Conservation (phyloP, 495 filamentous ascomycete genomes). For the Lasiosphaeria miniovina region DNA sequence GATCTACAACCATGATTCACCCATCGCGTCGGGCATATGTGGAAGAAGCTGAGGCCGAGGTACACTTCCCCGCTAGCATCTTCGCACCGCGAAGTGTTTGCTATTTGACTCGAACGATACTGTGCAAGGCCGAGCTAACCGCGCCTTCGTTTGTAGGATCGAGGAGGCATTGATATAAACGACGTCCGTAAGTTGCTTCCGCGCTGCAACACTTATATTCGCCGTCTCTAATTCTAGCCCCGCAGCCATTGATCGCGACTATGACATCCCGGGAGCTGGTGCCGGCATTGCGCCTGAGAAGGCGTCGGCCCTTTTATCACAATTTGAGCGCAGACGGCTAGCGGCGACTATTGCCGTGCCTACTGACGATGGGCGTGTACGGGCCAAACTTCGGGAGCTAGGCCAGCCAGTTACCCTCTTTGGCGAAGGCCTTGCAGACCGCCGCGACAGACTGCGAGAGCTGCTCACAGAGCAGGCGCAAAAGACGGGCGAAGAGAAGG, state of each 20-base stretch:
- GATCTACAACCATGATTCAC: conserved; percentile 62
- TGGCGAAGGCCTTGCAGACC: conserved; percentile 82
- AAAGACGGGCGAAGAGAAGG: conserved; percentile 48
- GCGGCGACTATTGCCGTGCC: conserved; percentile 92
- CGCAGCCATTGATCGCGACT: conserved; percentile 78
- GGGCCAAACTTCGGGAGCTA: conserved; percentile 72
- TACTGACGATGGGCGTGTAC: conserved; percentile 88
- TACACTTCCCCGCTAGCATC: conserved; percentile 43
- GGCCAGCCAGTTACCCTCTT: conserved; percentile 94
- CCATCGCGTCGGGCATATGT: conserved; percentile 93
- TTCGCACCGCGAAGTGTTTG: conserved; percentile 23
- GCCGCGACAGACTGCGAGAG: conserved; percentile 82
- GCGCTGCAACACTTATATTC: not conserved
- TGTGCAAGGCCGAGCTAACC: conserved; percentile 34
- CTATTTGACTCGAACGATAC: conserved; percentile 31
- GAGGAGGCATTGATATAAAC: conserved; percentile 73
- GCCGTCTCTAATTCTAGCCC: conserved; percentile 7
- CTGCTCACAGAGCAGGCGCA: conserved; percentile 74
- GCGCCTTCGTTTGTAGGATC: conserved; percentile 39
- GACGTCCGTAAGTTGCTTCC: conserved; percentile 65
- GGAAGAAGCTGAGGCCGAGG: conserved; percentile 75
- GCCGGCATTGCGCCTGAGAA: conserved; percentile 82
- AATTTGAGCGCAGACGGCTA: conserved; percentile 84
- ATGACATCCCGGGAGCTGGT: conserved; percentile 68
- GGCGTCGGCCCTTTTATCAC: conserved; percentile 81